phyloP scores from a whole-genome alignment of 1,284 basidiomycete genomes.

The Fomitopsis pinicola region DNA sequence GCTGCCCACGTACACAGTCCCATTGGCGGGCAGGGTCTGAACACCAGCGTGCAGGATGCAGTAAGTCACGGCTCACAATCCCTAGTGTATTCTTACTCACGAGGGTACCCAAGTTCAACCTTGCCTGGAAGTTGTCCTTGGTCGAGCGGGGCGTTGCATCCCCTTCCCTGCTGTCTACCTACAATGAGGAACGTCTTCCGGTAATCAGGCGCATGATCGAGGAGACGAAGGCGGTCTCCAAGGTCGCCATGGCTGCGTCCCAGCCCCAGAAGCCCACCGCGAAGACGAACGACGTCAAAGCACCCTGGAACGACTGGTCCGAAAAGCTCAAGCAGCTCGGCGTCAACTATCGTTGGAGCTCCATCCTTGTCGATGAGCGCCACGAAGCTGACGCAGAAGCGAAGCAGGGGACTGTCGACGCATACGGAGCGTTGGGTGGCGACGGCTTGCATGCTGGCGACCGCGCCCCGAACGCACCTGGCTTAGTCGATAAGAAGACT shows the following conservation, averaged over 20 bases:
- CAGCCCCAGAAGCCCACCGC: neutral
- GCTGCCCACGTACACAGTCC: conserved; percentile 29
- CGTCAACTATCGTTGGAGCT: conserved; percentile 43
- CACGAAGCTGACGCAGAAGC: conserved; percentile 4
- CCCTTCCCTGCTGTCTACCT: conserved; percentile 19
- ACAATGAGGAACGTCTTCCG: conserved; percentile 24
- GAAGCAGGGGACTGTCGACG: conserved; percentile 12
- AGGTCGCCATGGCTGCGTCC: neutral
- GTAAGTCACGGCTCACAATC: neutral
- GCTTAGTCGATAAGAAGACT: conserved; percentile 18
- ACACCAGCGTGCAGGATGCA: conserved; percentile 9
- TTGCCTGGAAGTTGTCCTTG: conserved; percentile 29
- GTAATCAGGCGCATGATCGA: conserved; percentile 24
- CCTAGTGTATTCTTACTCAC: too few species aligned
- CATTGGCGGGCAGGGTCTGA: conserved; percentile 22
- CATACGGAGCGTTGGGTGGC: conserved; percentile 14
- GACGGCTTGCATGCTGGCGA: conserved; percentile 37
- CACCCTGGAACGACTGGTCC: conserved; percentile 5
- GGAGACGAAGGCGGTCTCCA: conserved; percentile 5
- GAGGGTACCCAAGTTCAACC: conserved; percentile 20
- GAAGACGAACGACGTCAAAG: neutral
- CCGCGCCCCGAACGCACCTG: conserved; percentile 40
- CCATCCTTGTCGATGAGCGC: conserved; percentile 36
- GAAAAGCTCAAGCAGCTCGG: conserved; percentile 33
- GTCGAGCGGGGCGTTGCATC: conserved; percentile 21